These are phyloP conservation scores for Carex sylvatica DNA, from an alignment of 202 grass and related monocot species.

Conservation along the genomic window DNA sequence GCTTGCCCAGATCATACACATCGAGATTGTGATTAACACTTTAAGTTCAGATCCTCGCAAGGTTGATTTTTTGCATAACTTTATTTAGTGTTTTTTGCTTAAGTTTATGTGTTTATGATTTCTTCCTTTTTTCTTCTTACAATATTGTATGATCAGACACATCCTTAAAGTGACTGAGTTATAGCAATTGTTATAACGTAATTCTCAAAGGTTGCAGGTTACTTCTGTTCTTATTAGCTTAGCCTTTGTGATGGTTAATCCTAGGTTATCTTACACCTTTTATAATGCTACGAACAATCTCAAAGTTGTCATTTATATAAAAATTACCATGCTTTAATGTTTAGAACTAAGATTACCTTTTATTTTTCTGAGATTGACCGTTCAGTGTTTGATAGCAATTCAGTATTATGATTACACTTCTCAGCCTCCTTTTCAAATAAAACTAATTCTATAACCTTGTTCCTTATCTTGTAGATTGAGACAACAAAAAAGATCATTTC, in stretches of 20 bases:
- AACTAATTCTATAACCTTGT: constrained; percentile 2
- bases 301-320: background rate
- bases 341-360: background rate
- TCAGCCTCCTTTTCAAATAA: constrained; percentile 20
- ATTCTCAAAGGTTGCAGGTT: background rate
- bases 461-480: constrained; percentile 65
- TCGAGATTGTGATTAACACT: constrained; percentile 83
- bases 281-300: background rate
- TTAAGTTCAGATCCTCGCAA: constrained; percentile 87
- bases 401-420: constrained; percentile 11
- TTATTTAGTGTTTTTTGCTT: background rate
- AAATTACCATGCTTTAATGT: background rate
- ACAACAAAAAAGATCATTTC: constrained; percentile 97
- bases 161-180: background rate
- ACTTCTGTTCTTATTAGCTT: background rate
- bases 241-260: background rate
- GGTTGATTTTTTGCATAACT: constrained; percentile 25
- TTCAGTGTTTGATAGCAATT: constrained; percentile 8
- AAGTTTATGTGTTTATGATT: background rate
- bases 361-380: background rate
- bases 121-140: background rate
- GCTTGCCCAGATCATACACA: constrained; percentile 89
- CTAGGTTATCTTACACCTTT: background rate
- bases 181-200: background rate
- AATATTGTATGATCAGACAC: background rate